These are phyloP conservation scores for Calonectria honghensis DNA, from an alignment of 2,329 filamentous ascomycete genomes.

Conservation along the genomic window DNA sequence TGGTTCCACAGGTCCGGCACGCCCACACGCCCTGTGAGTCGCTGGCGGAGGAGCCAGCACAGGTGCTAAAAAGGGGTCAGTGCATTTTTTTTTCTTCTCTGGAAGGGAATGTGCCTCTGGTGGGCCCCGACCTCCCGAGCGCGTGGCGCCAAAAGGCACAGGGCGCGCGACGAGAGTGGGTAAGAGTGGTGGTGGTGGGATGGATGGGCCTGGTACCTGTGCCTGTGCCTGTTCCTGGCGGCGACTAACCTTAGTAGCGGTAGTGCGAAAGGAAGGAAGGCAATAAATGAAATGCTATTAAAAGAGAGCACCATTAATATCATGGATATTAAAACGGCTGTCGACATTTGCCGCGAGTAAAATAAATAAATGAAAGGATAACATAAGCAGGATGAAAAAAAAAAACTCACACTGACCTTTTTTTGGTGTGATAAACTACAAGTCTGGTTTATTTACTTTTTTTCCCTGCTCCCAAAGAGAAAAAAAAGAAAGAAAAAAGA, in stretches of 20 bases:
- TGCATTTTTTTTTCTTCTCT: constrained; percentile 14
- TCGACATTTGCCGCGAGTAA: neutral
- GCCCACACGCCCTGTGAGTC: constrained; percentile 15
- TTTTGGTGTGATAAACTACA: neutral
- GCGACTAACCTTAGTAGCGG: constrained; percentile 3
- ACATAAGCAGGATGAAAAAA: neutral
- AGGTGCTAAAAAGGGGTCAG: constrained; percentile 24
- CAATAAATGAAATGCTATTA: constrained; percentile 4
- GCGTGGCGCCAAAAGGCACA: constrained; percentile 35
- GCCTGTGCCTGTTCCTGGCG: constrained; percentile 17
- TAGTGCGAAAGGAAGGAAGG: neutral
- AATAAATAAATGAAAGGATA: neutral
- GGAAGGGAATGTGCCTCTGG: constrained; percentile 33
- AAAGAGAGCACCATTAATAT: neutral
- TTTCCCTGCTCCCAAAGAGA: neutral
- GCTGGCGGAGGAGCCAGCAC: constrained; percentile 10
- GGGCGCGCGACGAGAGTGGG: neutral
- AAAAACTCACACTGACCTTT: neutral
- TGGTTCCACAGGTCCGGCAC: constrained; percentile 27
- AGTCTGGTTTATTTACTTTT: constrained; percentile 16
- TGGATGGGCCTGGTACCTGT: constrained; percentile 12
- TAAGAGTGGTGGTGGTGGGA: neutral
- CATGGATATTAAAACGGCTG: neutral
- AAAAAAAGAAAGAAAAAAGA: neutral
- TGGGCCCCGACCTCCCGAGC: constrained; percentile 38